These are phyloP conservation scores for Baorangia bicolor DNA, from an alignment of 768 basidiomycete species.

Conservation along the genomic window DNA sequence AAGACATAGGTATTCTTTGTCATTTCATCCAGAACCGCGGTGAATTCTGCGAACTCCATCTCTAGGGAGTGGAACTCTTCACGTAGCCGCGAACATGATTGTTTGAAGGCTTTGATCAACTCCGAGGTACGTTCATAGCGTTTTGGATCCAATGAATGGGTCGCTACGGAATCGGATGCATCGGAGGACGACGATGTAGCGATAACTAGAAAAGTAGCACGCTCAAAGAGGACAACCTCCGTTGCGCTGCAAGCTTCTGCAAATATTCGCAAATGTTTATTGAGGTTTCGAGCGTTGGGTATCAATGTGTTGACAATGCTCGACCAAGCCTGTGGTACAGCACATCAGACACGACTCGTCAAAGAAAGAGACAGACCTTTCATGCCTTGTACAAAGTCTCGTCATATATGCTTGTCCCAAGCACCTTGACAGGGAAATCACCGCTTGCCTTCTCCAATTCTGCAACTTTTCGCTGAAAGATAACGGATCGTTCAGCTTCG, in stretches of 20 bases:
- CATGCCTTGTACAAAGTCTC: constrained; percentile 91
- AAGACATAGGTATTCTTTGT: constrained; percentile 93
- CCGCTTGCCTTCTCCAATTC: constrained; percentile 73
- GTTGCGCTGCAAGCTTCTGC: constrained; percentile 86
- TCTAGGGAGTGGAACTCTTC: constrained; percentile 86
- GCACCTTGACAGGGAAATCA: constrained; percentile 63
- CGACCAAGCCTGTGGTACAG: constrained; percentile 82
- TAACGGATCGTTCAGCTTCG: constrained; percentile 48
- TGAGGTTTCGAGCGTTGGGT: constrained; percentile 89
- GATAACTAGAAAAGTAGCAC: constrained; percentile 97
- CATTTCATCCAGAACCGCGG: constrained; percentile 88
- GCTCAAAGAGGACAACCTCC: constrained; percentile 95
- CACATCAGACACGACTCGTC: constrained; percentile 9
- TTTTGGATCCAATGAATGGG: constrained; percentile 57
- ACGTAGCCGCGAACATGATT: constrained; percentile 80
- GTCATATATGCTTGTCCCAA: constrained; percentile 96
- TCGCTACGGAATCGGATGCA: constrained; percentile 33
- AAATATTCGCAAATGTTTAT: constrained; percentile 82
- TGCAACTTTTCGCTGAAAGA: constrained; percentile 68
- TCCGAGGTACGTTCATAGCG: constrained; percentile 89
- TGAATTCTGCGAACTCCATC: constrained; percentile 83
- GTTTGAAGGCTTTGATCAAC: constrained; percentile 93
- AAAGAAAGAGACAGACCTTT: not conserved
- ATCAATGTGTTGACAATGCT: constrained; percentile 95
- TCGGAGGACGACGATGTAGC: constrained; percentile 66